phyloP scores from a whole-genome alignment of 208 protist genomes.

The Wallacemonas sp. region DNA sequence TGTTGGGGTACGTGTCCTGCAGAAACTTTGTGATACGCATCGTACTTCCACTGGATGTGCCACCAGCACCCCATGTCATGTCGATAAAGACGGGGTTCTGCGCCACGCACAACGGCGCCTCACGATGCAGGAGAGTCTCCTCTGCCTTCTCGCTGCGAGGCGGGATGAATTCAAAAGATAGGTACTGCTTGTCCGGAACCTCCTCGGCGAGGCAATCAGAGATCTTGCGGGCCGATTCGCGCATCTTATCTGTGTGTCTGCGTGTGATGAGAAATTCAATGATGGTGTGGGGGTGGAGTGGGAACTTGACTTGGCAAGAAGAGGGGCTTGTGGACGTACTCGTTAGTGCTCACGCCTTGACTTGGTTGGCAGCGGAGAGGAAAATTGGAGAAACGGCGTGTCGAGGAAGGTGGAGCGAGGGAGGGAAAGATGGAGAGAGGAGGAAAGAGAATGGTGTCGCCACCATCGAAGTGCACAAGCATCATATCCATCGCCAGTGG shows the following conservation, averaged over 20 bases:
- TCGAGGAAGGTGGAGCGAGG: too few relatives aligned
- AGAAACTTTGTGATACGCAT: conserved; percentile 79
- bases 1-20: conserved; percentile 80
- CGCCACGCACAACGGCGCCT: conserved; percentile 80
- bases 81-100: conserved; percentile 93
- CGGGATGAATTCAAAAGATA: conserved; percentile 96
- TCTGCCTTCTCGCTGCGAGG: conserved; percentile 92
- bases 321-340: too few relatives aligned
- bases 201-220: conserved; percentile 28
- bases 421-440: too few relatives aligned
- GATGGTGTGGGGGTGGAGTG: neutral
- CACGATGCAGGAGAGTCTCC: conserved; percentile 74
- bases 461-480: too few relatives aligned
- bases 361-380: too few relatives aligned
- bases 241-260: neutral
- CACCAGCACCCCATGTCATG: conserved; percentile 97
- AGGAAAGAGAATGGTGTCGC: too few relatives aligned
- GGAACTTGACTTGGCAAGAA: too few relatives aligned
- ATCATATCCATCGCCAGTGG: too few relatives aligned
- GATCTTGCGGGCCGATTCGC: conserved; percentile 1
- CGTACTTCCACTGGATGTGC: conserved; percentile 79
- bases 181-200: conserved; percentile 61
- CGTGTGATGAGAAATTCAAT: too few relatives aligned
- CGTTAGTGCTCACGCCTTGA: too few relatives aligned
- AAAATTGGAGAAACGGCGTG: too few relatives aligned